These are phyloP conservation scores for Diutina ranongensis DNA, from an alignment of 1,139 yeast species.

Conservation along the genomic window DNA sequence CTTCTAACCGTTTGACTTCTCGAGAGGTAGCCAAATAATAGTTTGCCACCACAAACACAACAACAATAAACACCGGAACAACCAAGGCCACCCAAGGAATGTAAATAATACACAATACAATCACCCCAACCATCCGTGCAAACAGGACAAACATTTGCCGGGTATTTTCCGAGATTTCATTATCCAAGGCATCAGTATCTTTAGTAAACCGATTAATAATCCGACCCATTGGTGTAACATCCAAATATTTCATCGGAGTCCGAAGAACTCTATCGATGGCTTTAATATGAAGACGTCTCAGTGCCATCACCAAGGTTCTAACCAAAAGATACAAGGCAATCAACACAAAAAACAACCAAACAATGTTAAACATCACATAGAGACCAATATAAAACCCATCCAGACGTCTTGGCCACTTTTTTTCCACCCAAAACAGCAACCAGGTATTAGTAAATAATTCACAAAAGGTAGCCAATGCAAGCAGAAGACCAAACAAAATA, in stretches of 20 bases:
- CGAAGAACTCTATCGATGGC: slow-evolving; percentile 50
- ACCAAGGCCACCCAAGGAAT: slow-evolving; percentile 30
- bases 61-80: slow-evolving; percentile 26
- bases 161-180: slow-evolving; percentile 11
- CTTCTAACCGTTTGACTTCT: slow-evolving; percentile 76
- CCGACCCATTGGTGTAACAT: slow-evolving; percentile 13
- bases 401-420: slow-evolving; percentile 3
- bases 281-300: slow-evolving; percentile 20
- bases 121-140: slow-evolving; percentile 9
- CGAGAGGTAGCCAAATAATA: slow-evolving; percentile 59
- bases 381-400: slow-evolving; percentile 10
- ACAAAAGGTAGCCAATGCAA: slow-evolving; percentile 1
- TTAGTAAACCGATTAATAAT: slow-evolving; percentile 13
- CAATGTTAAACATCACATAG: slow-evolving; percentile 11
- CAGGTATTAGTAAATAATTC: slow-evolving; percentile 4
- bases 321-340: slow-evolving; percentile 9
- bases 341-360: slow-evolving; percentile 9
- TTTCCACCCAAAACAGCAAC: slow-evolving; percentile 4
- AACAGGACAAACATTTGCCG: slow-evolving; percentile 9
- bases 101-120: slow-evolving; percentile 11
- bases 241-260: slow-evolving; percentile 12
- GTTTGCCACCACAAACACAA: slow-evolving; percentile 28
- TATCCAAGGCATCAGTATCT: slow-evolving; percentile 13
- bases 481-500: background rate
- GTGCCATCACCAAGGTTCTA: slow-evolving; percentile 10